Percentiles rank a stretch among this genome's conserved stretches.
Evolutionary conservation across 2,329 filamentous ascomycete genomes (phyloP).

Genomic region (Gnomoniopsis smithogilvyi): DNA sequence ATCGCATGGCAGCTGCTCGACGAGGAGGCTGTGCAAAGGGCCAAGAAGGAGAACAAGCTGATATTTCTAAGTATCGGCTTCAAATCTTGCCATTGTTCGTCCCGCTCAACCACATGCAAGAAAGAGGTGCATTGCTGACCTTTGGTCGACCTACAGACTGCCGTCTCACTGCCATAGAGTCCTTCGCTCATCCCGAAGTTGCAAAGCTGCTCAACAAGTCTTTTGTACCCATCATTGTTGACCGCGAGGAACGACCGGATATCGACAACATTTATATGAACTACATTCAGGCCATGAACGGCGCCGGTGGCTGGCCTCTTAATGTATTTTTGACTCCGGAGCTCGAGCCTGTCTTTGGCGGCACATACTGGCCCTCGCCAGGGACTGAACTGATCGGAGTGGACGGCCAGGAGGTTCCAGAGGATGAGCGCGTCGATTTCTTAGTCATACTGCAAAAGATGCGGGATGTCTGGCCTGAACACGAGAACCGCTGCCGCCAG

Average conservation of each 20-base stretch:
- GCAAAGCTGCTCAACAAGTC: constrained; percentile 78
- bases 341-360: constrained; percentile 90
- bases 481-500: constrained; percentile 77
- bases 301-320: constrained; percentile 87
- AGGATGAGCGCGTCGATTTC: constrained; percentile 69
- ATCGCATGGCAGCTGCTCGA: constrained; percentile 93
- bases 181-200: constrained; percentile 79
- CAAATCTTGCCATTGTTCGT: constrained; percentile 88
- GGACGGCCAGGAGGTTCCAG: constrained; percentile 36
- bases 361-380: constrained; percentile 91
- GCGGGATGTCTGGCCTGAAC: constrained; percentile 70
- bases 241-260: constrained; percentile 90
- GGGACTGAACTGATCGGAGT: constrained; percentile 49
- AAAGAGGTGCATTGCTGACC: not conserved
- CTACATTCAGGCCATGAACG: constrained; percentile 91
- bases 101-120: constrained; percentile 12
- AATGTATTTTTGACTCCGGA: constrained; percentile 97
- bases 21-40: constrained; percentile 70
- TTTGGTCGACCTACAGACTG: constrained; percentile 52
- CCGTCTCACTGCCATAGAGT: constrained; percentile 90
- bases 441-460: constrained; percentile 81
- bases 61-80: constrained; percentile 96
- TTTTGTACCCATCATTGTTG: constrained; percentile 90
- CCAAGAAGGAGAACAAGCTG: constrained; percentile 77
- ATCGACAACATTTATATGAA: constrained; percentile 98